Base-by-base conservation (phyloP, 176 grass and related monocot genomes). In the Musa acuminata region DNA sequence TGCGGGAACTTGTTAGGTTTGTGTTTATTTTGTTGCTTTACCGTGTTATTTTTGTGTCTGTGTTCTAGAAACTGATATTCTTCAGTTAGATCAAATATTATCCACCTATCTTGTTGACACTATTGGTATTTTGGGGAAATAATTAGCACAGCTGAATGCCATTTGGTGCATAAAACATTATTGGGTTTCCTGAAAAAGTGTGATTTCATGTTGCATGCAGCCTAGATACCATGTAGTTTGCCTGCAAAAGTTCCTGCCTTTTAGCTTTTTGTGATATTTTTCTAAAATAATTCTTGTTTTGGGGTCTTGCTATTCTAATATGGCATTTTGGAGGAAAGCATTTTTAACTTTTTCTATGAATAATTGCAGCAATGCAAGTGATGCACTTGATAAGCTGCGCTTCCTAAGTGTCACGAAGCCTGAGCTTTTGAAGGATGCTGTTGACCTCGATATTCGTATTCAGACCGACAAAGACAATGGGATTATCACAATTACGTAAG, bases 361-460 rank as follows among this genome's bases (percentile, higher is more conserved):
- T 62, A 21, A 22, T 71, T 57, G 19, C 80, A 99, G 96, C 81
- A 99, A 99, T 79, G 86, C 96, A 78, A 99, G 96, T 29, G 96
- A 99, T 81, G 96, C 91, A 23, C 96, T 99, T 80, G 96, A 99
- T 78, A 99, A 99, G 76, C 57, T 99, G 78, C 88, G 96, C 13
- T 99, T 91, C 87, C 65, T 95, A 79, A 91, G 95, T 86, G 96
- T 95, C 16, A 99, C 90, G 17, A 86, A 99, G 58, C 64, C 96
- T 79, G 78, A 87, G 19, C 96, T 99, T 79, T 73, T 91, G 27
- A 99, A 91, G 88, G 96, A 95, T 80, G 90, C 85, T 74, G 69
- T 83, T 81, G 88, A 89, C 24, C 96, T 99, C 53, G 82, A 91
- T 29, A 93, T 99, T 66, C 88, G 84, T 59, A 99, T 99, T 73